A percentile compares a stretch with the other conserved stretches of the same genome.
Evolutionary conservation across 164 flowering plant genomes (phyloP).

Genomic region (Protea cynaroides): DNA sequence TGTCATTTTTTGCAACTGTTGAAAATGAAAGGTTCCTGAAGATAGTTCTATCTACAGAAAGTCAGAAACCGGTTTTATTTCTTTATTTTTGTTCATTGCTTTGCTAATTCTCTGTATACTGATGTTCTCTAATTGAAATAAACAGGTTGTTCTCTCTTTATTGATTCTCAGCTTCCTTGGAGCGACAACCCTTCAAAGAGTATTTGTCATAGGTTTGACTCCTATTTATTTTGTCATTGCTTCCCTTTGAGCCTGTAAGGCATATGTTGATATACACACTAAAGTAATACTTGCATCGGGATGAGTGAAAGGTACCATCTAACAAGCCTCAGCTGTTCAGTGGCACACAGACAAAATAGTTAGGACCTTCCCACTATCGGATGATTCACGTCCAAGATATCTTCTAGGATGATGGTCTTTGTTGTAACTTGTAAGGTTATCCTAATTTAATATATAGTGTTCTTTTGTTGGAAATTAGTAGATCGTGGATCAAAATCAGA

Average conservation of each 20-base stretch:
- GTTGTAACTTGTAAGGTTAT: too few species aligned
- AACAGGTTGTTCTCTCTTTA: constrained; percentile 54
- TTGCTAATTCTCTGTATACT: neutral
- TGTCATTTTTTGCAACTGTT: too few species aligned
- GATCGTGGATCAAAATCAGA: neutral
- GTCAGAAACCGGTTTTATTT: too few species aligned
- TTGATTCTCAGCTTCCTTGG: constrained; percentile 60
- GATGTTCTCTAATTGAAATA: constrained; percentile 6
- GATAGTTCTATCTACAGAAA: too few species aligned
- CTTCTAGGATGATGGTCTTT: too few species aligned
- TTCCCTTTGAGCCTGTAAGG: neutral
- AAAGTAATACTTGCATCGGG: constrained; percentile 1
- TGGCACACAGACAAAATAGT: neutral
- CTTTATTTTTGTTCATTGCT: neutral
- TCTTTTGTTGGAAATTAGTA: neutral
- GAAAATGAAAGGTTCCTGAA: too few species aligned
- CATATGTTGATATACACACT: too few species aligned
- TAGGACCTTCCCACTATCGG: neutral
- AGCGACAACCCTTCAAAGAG: constrained; percentile 36
- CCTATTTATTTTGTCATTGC: constrained; percentile 9
- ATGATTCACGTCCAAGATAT: too few species aligned
- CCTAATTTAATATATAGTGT: too few species aligned
- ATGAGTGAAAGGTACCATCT: neutral
- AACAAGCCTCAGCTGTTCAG: neutral
- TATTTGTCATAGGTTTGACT: constrained; percentile 47